Conservation (phyloP, 495 filamentous ascomycete genomes). For the Cudoniella acicularis region DNA sequence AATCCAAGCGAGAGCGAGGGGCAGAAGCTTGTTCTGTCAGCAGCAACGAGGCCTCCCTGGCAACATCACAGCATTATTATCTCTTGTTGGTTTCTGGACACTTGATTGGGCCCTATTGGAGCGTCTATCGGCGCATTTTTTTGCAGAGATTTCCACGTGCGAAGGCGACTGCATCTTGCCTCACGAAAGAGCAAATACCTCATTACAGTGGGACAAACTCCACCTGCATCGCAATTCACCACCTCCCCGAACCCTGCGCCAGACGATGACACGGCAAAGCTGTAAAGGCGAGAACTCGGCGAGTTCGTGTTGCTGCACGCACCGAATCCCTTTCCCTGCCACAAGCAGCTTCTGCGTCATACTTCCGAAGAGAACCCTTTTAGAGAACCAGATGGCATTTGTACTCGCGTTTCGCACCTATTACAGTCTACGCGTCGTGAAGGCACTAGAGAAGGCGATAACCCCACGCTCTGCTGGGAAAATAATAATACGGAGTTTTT, state of each 20-base stretch:
- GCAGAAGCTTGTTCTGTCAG: neutral
- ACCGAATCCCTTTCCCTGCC: too few relatives aligned
- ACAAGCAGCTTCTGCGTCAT: neutral
- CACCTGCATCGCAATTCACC: neutral
- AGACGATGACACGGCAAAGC: neutral
- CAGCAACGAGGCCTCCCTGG: too few relatives aligned
- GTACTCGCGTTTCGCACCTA: too few relatives aligned
- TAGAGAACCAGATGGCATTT: too few relatives aligned
- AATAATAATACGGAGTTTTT: too few relatives aligned
- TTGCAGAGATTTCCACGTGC: neutral
- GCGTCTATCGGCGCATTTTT: neutral
- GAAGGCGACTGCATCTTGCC: neutral
- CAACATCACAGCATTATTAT: too few relatives aligned
- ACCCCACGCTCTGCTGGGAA: neutral
- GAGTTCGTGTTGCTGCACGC: neutral
- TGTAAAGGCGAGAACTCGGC: neutral
- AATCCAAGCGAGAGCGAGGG: neutral
- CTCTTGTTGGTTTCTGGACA: too few relatives aligned
- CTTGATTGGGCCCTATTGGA: neutral
- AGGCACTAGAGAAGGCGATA: neutral
- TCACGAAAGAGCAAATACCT: neutral
- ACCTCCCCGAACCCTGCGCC: neutral
- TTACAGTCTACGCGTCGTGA: neutral
- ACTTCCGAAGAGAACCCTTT: too few relatives aligned
- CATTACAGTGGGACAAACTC: neutral